Evolutionary conservation across 768 basidiomycete genomes (phyloP), one percentile per base, ranked within the genome.

Genomic region (Tephrocybe rancida): DNA sequence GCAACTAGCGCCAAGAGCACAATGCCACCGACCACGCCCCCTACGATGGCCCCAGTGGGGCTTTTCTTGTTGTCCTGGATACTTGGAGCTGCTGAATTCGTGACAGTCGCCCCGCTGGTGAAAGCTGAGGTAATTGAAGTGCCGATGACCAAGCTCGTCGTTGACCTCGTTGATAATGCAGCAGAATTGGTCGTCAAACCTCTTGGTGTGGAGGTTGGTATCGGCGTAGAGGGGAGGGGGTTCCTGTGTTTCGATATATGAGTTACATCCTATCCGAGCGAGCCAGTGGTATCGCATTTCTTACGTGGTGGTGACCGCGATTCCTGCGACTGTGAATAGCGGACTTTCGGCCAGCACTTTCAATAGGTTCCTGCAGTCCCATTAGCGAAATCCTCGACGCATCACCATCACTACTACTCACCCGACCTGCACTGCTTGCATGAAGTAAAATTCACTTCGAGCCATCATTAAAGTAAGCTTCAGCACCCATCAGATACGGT

Each of bases 241-340:
- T 18, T 5, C 6, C 7, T 32, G 13, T 7, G 42, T 11, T 43
- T 43, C 25, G 42, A 5, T 24, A n/a, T 41, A 5, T 6, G 8
- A 25, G 16, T 19, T 9, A 13, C 29, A 30, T 30, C 29, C 5
- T 30, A 18, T 37, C 47, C n/a, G n/a, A n/a, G n/a, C n/a, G n/a
- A n/a, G n/a, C 30, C 30, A 6, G 30, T 13, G 6, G 7, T 32
- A 13, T 32, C 13, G 30, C 13, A 32, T 37, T 37, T 8, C 35
- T 16, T 46, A 52, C 44, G 51, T 46, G 5, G 51, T 52, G 16
- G 51, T 45, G 25, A 39, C 51, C 9, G 51, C 51, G n/a, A 44
- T 26, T 30, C 50, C 50, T 8, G 27, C 34, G 19, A 52, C 50
- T n/a, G 32, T 37, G 42, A 52, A 52, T 11, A 37, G 10, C 13